Percentiles rank a stretch among this genome's conserved stretches.
These are phyloP conservation scores for Mycena vitilis DNA, from an alignment of 768 basidiomycete species.

Conservation along the genomic window DNA sequence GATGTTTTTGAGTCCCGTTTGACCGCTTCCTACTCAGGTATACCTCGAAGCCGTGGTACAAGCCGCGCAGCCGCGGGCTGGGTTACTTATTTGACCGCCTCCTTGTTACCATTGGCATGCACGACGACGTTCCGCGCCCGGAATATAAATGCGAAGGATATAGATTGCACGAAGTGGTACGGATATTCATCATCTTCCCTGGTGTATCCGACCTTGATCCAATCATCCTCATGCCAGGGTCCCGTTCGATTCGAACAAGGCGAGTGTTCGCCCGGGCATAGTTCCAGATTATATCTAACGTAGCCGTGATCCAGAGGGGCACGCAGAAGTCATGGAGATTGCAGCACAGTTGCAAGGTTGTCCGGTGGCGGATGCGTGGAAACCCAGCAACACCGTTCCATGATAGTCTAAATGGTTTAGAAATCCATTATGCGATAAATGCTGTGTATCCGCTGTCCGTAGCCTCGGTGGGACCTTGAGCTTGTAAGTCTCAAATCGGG, in stretches of 20 bases:
- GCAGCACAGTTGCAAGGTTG: conserved; percentile 57
- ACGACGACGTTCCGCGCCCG: conserved; percentile 53
- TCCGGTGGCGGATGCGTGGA: conserved; percentile 51
- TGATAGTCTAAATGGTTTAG: neutral
- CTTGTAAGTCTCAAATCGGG: too few species aligned
- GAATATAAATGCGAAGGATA: conserved; percentile 55
- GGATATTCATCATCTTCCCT: conserved; percentile 18
- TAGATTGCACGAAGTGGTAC: conserved; percentile 56
- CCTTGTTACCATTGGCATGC: conserved; percentile 47
- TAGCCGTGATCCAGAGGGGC: conserved; percentile 44
- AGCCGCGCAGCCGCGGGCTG: conserved; percentile 47
- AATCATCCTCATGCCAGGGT: conserved; percentile 42
- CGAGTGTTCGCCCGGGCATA: conserved; percentile 33
- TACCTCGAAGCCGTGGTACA: conserved; percentile 60
- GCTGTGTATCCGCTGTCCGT: neutral
- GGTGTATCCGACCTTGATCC: neutral
- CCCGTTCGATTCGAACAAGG: conserved; percentile 51
- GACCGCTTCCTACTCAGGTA: conserved; percentile 39
- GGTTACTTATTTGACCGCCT: conserved; percentile 44
- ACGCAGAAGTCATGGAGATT: conserved; percentile 54
- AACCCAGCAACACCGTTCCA: neutral
- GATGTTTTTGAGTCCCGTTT: neutral
- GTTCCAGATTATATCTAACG: neutral
- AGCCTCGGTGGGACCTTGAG: too few species aligned
- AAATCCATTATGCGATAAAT: neutral